Percentiles rank a stretch among this genome's conserved stretches.
phyloP scores from a whole-genome alignment of 1,139 yeast species.

The Yamadazyma diddensiae region DNA sequence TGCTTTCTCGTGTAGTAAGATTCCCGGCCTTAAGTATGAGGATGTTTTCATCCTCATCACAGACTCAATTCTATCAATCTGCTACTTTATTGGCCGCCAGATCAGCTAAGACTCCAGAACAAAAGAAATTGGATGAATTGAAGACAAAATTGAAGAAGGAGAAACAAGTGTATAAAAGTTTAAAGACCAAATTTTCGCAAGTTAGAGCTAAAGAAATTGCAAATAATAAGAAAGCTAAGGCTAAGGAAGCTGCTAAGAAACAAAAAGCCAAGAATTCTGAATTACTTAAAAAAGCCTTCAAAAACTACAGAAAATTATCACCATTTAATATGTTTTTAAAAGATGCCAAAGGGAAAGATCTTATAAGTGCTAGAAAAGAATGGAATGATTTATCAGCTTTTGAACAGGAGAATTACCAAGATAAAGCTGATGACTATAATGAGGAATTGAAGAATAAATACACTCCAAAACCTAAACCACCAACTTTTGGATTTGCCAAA shows the following conservation, averaged over 20 bases:
- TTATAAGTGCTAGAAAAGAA: conserved; percentile 7
- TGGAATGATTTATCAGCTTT: conserved; percentile 16
- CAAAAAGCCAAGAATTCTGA: conserved; percentile 19
- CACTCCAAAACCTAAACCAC: conserved; percentile 35
- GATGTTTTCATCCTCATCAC: no score
- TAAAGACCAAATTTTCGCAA: conserved; percentile 19
- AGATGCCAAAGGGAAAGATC: conserved; percentile 13
- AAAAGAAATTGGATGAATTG: conserved; percentile 4
- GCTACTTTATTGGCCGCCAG: not conserved
- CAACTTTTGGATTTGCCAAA: conserved; percentile 29
- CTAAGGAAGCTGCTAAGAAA: conserved; percentile 10
- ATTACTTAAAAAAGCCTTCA: conserved; percentile 24
- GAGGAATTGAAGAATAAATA: conserved; percentile 23
- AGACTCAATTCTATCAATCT: not conserved
- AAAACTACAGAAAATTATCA: conserved; percentile 24
- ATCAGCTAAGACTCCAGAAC: not conserved
- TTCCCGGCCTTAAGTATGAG: no score
- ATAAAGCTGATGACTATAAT: conserved; percentile 27
- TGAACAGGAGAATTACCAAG: conserved; percentile 25
- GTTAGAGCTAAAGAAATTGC: conserved; percentile 16
- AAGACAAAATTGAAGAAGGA: conserved; percentile 22
- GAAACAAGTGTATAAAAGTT: conserved; percentile 18
- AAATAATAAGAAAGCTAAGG: conserved; percentile 12
- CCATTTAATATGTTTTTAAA: conserved; percentile 30
- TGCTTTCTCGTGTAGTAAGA: no score